Evolutionary conservation across 1,284 basidiomycete species (phyloP).

Genomic region (Microbotryomycetes sp.): DNA sequence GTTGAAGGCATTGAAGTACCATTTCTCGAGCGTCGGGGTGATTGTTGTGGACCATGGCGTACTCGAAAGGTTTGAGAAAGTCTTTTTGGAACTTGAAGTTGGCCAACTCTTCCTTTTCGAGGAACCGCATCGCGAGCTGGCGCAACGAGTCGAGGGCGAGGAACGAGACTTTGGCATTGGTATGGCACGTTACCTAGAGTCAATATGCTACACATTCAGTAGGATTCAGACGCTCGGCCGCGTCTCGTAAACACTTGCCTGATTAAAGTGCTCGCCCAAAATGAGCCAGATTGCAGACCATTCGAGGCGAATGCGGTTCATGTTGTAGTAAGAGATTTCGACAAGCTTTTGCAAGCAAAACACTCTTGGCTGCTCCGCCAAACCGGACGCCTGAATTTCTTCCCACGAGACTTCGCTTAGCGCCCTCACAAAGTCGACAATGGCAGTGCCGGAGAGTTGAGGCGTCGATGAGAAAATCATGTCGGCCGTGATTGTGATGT

Average conservation of each 20-base stretch:
- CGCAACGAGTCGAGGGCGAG: slow-evolving; percentile 97
- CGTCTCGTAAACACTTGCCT: slow-evolving; percentile 58
- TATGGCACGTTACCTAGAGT: slow-evolving; percentile 87
- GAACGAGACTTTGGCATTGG: slow-evolving; percentile 91
- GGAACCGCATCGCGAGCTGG: slow-evolving; percentile 95
- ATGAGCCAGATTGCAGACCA: slow-evolving; percentile 99
- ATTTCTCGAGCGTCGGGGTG: slow-evolving; percentile 95
- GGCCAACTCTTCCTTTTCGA: slow-evolving; percentile 95
- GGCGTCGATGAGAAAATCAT: slow-evolving; percentile 98
- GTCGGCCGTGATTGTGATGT: slow-evolving; percentile 97
- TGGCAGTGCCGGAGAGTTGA: slow-evolving; percentile 88
- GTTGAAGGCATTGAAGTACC: slow-evolving; percentile 96
- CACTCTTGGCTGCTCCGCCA: slow-evolving; percentile 76
- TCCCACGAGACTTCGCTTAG: slow-evolving; percentile 98
- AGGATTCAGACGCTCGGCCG: too few relatives aligned
- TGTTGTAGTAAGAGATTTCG: slow-evolving; percentile 99
- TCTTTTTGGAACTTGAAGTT: slow-evolving; percentile 99
- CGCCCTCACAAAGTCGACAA: slow-evolving; percentile 95
- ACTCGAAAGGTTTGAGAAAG: slow-evolving; percentile 95
- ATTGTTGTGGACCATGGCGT: slow-evolving; percentile 93
- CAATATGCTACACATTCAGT: not conserved
- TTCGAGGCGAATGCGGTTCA: slow-evolving; percentile 95
- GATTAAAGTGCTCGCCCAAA: slow-evolving; percentile 97
- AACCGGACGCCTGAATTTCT: slow-evolving; percentile 93
- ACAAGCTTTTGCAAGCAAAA: slow-evolving; percentile 99